Conservation (phyloP, 2,329 filamentous ascomycete species). For the Furcasterigmium sp. region DNA sequence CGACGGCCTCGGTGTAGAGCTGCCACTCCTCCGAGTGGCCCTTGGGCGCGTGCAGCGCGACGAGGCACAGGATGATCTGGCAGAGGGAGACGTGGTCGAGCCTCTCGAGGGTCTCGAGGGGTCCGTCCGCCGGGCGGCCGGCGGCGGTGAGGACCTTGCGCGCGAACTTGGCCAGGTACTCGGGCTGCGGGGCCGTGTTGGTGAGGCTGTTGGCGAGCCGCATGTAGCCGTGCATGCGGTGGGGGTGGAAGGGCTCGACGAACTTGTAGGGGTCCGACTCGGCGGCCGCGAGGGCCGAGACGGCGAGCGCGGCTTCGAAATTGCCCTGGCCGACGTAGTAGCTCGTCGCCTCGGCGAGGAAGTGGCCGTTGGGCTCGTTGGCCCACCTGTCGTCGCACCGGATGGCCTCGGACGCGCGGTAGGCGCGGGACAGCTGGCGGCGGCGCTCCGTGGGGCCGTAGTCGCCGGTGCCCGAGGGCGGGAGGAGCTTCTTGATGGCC, state of each 20-base stretch:
- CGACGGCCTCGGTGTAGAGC: slow-evolving; percentile 34
- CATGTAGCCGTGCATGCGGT: slow-evolving; percentile 45
- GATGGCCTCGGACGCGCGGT: slow-evolving; percentile 12
- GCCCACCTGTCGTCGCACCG: slow-evolving; percentile 34
- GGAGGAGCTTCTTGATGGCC: slow-evolving; percentile 14
- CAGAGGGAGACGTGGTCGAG: slow-evolving; percentile 49
- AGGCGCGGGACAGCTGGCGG: slow-evolving; percentile 1
- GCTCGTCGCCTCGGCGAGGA: slow-evolving; percentile 35
- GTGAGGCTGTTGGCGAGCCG: slow-evolving; percentile 47
- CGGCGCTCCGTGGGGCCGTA: slow-evolving; percentile 7
- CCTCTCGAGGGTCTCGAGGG: slow-evolving; percentile 26
- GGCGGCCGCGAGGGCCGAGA: slow-evolving; percentile 41
- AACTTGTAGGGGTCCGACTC: slow-evolving; percentile 45
- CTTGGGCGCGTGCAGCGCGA: slow-evolving; percentile 33
- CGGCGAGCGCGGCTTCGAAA: slow-evolving; percentile 36
- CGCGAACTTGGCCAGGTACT: slow-evolving; percentile 17
- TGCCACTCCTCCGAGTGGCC: slow-evolving; percentile 41
- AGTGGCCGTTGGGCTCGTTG: slow-evolving; percentile 39
- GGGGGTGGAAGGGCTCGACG: slow-evolving; percentile 43
- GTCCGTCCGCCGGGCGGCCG: slow-evolving; percentile 9
- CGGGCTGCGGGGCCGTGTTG: slow-evolving; percentile 37
- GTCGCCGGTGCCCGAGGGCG: slow-evolving; percentile 17
- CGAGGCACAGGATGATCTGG: slow-evolving; percentile 46
- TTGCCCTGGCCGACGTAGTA: slow-evolving; percentile 37
- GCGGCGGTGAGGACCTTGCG: slow-evolving; percentile 12